phyloP scores from a whole-genome alignment of 495 filamentous ascomycete genomes.

The Aspergillus taichungensis region DNA sequence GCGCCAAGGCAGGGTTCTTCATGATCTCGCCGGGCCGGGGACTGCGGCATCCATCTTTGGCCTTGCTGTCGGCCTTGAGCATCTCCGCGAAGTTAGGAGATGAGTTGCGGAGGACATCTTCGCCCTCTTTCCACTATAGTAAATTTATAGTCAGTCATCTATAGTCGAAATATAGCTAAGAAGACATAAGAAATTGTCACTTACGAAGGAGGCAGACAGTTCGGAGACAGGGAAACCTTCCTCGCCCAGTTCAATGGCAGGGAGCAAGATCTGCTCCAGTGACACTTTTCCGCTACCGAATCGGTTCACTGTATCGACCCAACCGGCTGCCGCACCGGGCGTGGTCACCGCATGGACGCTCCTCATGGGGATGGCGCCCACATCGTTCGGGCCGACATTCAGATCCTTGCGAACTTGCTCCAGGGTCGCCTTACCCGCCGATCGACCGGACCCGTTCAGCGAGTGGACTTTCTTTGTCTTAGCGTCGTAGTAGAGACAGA shows the following conservation, averaged over 20 bases:
- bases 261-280: conserved; percentile 67
- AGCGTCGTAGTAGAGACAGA: conserved; percentile 88
- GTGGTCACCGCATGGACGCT: conserved; percentile 77
- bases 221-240: conserved; percentile 86
- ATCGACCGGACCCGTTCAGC: conserved; percentile 85
- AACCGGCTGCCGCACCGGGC: conserved; percentile 87
- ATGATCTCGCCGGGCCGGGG: conserved; percentile 82
- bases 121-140: conserved; percentile 56
- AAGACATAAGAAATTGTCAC: conserved; percentile 17
- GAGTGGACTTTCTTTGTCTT: conserved; percentile 72
- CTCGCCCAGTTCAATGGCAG: conserved; percentile 81
- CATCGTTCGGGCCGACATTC: conserved; percentile 51
- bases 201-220: conserved; percentile 60
- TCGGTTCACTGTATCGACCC: conserved; percentile 83
- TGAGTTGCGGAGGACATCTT: conserved; percentile 51
- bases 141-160: no score
- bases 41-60: conserved; percentile 55
- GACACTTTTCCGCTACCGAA: conserved; percentile 85
- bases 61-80: conserved; percentile 62
- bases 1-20: conserved; percentile 72
- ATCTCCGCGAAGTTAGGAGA: conserved; percentile 82
- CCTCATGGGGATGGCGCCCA: conserved; percentile 60
- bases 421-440: conserved; percentile 59
- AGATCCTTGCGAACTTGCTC: conserved; percentile 61
- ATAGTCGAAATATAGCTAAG: not conserved